Evolutionary conservation across 768 basidiomycete genomes (phyloP).

Genomic region (Boletus fagicola): DNA sequence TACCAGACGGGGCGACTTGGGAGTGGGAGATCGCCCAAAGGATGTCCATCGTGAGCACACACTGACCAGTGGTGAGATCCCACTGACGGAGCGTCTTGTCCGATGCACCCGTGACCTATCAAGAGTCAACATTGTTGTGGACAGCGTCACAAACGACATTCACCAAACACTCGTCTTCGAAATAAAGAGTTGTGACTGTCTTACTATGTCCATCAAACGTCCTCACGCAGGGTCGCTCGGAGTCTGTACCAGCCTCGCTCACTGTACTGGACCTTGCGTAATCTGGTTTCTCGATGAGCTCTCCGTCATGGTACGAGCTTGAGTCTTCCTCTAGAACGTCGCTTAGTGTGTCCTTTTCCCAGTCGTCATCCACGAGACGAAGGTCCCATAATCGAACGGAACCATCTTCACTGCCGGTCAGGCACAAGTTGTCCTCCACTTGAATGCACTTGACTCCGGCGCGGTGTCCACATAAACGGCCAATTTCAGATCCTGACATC

Average conservation of each 20-base stretch:
- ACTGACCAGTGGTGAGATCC: conserved; percentile 97
- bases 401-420: conserved; percentile 90
- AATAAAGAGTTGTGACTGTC: conserved; percentile 90
- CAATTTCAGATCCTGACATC: conserved; percentile 83
- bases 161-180: conserved; percentile 92
- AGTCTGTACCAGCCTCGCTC: conserved; percentile 45
- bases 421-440: conserved; percentile 86
- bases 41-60: conserved; percentile 99
- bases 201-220: conserved; percentile 89
- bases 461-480: conserved; percentile 76
- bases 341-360: conserved; percentile 50
- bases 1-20: conserved; percentile 43
- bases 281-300: conserved; percentile 39
- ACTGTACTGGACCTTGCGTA: conserved; percentile 40
- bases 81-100: conserved; percentile 99
- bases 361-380: conserved; percentile 74
- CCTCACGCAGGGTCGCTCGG: conserved; percentile 55
- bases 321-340: conserved; percentile 68
- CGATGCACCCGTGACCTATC: conserved; percentile 91
- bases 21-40: conserved; percentile 98
- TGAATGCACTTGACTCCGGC: conserved; percentile 87
- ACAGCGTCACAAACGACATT: conserved; percentile 25
- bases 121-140: conserved; percentile 16
- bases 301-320: conserved; percentile 31
- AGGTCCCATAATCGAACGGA: conserved; percentile 90